Evolutionary conservation across 2,329 filamentous ascomycete genomes (phyloP), one percentile per base, ranked within the genome.

Genomic region (Penicillium sclerotiorum): DNA sequence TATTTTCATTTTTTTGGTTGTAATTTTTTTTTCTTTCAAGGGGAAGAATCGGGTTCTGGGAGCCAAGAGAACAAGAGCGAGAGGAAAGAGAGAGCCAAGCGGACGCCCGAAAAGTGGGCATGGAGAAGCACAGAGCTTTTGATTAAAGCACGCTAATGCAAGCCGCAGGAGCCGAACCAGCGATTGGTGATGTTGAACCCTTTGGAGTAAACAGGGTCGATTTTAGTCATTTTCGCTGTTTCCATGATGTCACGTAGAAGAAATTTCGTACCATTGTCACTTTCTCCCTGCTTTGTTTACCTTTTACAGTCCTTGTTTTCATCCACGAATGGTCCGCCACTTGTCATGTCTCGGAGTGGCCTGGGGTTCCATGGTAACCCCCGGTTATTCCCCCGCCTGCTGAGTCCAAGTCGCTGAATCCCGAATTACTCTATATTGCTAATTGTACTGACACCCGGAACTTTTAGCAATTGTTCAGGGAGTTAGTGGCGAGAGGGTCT

Each of bases 301-400:
- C 20, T 23, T 13, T 38, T 23, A 4, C 4, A 9, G 11, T 20
- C 11, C 18, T 22, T 11, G 15, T 13, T 15, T 28, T 28, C 18
- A 17, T 41, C 5, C 13, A 27, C 15, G 27, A 40, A 9, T 47
- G 43, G 41, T 17, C 27, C 21, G 12, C 21, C 33, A 36, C 30
- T 50, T 46, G 40, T 33, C 22, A 51, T 46, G 42, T 51, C 42
- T 48, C 46, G 39, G 42, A 55, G n/a, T 18, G 45, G 23, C 11
- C 25, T 22, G 15, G 39, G 36, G 45, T 42, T 42, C 41, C 48
- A 49, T 54, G 48, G 48, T 45, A 36, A 30, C 28, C 15, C 22
- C 15, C 18, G 21, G 37, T 9, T 17, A 15, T 18, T 17, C 15
- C 33, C 33, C 33, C 15, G 33, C 15, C 12, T 33, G 15, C 30